Base-by-base conservation (phyloP, 164 flowering plant genomes). In the Vitis rupestris region DNA sequence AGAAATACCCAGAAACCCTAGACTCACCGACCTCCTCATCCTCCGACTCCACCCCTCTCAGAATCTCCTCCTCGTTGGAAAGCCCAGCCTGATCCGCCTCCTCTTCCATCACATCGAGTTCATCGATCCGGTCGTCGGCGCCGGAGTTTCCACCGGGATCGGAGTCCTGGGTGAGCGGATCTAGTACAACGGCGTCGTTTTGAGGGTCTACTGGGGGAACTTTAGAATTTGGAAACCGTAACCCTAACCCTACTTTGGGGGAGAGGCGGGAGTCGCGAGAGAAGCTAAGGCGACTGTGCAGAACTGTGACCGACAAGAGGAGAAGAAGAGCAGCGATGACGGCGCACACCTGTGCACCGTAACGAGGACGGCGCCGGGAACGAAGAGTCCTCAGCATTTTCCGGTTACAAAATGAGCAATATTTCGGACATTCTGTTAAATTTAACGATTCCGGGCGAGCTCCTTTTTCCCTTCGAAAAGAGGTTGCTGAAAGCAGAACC, bases 281-380 rank as follows among this genome's bases (percentile, higher is more conserved):
- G 66, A 19, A n/a, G 61, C 84, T 77, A 79, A 92, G 96, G 66
- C 95, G 95, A 59, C 80, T 74, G 85, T 94, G 77, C 78, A 94
- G 96, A 62, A 91, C 79, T n/a, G 87, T 72, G 67, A 92, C 91
- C 19, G 99, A 94, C 69, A 90, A 64, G 67, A 94, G 93, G 81
- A 94, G 97, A 55, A 94, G 92, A 12, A 88, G 29, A n/a, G 99
- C 97, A n/a, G 97, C 83, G 54, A 74, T 9, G 2, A 78, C 56
- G 64, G 97, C 93, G 85, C 99, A 94, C 14, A 82, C 54, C 65
- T 88, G 90, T 1, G 88, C 80, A 27, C 91, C 88, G 72, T 83
- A 83, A n/a, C 84, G 84, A 54, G 85, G 89, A 37, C 90, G 91
- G 19, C 92, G 86, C 50, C 94, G 85, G 31, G 80, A 51, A 48